These are phyloP conservation scores for Orbilia brochopaga DNA, from an alignment of 2,329 filamentous ascomycete genomes.

Conservation along the genomic window DNA sequence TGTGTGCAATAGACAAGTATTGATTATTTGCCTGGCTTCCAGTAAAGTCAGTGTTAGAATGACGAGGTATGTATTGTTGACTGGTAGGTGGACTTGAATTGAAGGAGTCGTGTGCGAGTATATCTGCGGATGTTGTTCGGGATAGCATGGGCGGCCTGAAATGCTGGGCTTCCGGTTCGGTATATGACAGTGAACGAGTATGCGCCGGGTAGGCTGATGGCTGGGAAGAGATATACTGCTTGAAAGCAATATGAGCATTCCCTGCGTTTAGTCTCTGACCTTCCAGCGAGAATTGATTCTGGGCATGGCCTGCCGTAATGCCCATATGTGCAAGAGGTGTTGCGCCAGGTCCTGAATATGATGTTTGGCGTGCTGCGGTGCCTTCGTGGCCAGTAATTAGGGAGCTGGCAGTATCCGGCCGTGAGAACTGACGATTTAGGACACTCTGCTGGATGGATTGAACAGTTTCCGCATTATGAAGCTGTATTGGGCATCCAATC, in stretches of 20 bases:
- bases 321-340: not conserved
- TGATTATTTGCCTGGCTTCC: conserved; percentile 4
- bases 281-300: conserved; percentile 13
- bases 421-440: conserved; percentile 1
- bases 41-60: conserved; percentile 1
- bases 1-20: not conserved
- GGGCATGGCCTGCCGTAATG: not conserved
- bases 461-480: conserved; percentile 24
- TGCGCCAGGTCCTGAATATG: conserved; percentile 22
- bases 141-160: conserved; percentile 1
- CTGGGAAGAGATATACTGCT: conserved; percentile 17
- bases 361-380: not conserved
- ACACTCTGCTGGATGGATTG: conserved; percentile 17
- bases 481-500: conserved; percentile 39
- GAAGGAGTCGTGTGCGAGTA: conserved; percentile 3
- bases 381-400: not conserved
- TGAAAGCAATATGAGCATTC: conserved; percentile 5
- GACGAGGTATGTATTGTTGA: not conserved
- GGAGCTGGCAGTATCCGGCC: conserved; percentile 27
- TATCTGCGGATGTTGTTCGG: conserved; percentile 5
- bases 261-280: not conserved
- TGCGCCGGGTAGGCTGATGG: not conserved
- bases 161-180: not conserved
- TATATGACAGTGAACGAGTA: not conserved
- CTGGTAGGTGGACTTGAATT: conserved; percentile 19